Base-by-base conservation (phyloP, 2,329 filamentous ascomycete species). In the Diatrype stigma region DNA sequence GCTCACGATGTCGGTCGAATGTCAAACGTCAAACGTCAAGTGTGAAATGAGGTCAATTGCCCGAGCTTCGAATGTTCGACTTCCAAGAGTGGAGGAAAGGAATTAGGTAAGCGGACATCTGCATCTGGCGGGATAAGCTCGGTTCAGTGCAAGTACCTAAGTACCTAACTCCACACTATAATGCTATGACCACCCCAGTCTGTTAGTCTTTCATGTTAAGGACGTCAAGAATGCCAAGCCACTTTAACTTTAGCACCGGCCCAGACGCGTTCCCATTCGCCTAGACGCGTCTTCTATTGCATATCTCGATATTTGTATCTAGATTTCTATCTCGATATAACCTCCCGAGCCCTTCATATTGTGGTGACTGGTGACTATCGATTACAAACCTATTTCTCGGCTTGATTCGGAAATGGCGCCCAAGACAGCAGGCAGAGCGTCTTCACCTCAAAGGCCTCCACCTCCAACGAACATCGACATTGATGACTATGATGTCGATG, bases 401-500 rank as follows among this genome's bases (percentile, higher is more conserved):
- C 16, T 44, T 19, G 46, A 37, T 40, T 35, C 42, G 17, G 49
- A 32, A 50, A 69, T 70, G 66, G 57, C 67, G 22, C 53, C 67
- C 11, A 60, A 56, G 52, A 51, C 59, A 19, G 46, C 40, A 12
- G 50, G 57, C 3, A 60, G 54, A 37, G 4, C 49, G 16, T 51
- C 53, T 28, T 47, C 58, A 0, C 45, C 50, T 23, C 48, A 56
- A 6, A 44, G 52, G 14, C 21, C n/a, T n/a, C n/a, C 40, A 45
- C 58, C 71, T 3, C 74, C 79, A 49, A 77, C 80, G 22, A 71
- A 85, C 26, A 82, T 88, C 54, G 84, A 86, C 47, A 75, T 96
- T 10, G 86, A 94, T 60, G 82, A 92, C 61, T 93, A 93, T 64
- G 86, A 90, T 59, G 75, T 85, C 11, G 84, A 80, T 48, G 75